Evolutionary conservation across 306 rosid genomes (phyloP).

Genomic region (Trifolium dubium): DNA sequence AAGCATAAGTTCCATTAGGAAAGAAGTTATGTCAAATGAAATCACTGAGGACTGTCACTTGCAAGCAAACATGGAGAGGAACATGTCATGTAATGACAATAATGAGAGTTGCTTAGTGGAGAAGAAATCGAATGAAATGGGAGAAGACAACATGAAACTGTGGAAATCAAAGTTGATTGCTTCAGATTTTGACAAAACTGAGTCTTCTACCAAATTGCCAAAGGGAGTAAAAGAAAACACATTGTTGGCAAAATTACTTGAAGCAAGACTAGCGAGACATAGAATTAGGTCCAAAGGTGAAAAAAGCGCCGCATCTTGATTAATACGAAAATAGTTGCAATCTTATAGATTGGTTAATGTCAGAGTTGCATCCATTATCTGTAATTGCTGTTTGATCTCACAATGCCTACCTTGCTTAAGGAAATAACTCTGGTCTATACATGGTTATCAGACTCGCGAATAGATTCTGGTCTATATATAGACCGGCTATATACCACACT

Average conservation of each 20-base stretch:
- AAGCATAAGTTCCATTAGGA: constrained; percentile 39
- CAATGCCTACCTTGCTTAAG: too few species aligned
- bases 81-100: constrained; percentile 44
- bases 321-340: constrained; percentile 26
- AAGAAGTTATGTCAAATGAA: constrained; percentile 37
- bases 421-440: too few species aligned
- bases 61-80: constrained; percentile 40
- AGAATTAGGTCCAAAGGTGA: constrained; percentile 46
- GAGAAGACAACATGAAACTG: constrained; percentile 50
- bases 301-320: constrained; percentile 44
- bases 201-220: constrained; percentile 59
- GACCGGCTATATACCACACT: too few species aligned
- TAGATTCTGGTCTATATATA: too few species aligned
- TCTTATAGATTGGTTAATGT: not conserved
- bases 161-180: constrained; percentile 53
- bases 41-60: constrained; percentile 35
- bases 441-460: too few species aligned
- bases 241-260: constrained; percentile 82
- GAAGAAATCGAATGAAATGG: constrained; percentile 41
- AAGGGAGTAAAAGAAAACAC: constrained; percentile 69
- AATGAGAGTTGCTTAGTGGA: constrained; percentile 41
- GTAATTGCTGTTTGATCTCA: too few species aligned
- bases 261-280: constrained; percentile 76
- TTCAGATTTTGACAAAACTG: constrained; percentile 50
- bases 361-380: too few species aligned